Conservation (phyloP, 495 filamentous ascomycete genomes). For the Hypomontagnella monticulosa region DNA sequence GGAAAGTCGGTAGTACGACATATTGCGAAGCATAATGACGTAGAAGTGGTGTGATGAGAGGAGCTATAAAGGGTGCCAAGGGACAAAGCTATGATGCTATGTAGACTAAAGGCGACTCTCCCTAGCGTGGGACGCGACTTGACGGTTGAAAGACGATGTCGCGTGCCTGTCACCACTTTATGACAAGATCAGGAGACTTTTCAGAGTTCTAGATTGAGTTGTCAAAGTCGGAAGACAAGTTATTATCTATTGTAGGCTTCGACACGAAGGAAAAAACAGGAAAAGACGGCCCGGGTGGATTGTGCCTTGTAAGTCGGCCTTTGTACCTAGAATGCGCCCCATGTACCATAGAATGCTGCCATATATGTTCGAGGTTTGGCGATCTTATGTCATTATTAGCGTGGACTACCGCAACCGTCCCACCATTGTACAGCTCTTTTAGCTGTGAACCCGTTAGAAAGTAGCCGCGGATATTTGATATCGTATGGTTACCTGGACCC, state of each 20-base stretch:
- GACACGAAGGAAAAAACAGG: background rate
- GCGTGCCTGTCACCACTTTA: slow-evolving; percentile 23
- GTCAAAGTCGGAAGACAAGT: slow-evolving; percentile 21
- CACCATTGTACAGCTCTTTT: slow-evolving; percentile 12
- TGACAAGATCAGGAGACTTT: slow-evolving; percentile 34
- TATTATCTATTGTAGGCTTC: slow-evolving; percentile 16
- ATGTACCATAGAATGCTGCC: background rate
- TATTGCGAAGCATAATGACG: slow-evolving; percentile 36
- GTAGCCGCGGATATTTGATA: slow-evolving; percentile 20
- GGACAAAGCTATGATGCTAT: slow-evolving; percentile 23
- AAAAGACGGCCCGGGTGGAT: slow-evolving; percentile 6
- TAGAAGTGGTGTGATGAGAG: slow-evolving; percentile 41
- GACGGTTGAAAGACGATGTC: slow-evolving; percentile 20
- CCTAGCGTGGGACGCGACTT: slow-evolving; percentile 21
- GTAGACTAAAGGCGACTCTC: slow-evolving; percentile 4
- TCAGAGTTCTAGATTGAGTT: slow-evolving; percentile 1
- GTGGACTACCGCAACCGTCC: slow-evolving; percentile 23
- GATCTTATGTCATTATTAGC: slow-evolving; percentile 38
- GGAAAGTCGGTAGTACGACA: slow-evolving; percentile 28
- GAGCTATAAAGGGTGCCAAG: slow-evolving; percentile 35
- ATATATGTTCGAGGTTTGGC: slow-evolving; percentile 6
- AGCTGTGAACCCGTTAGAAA: slow-evolving; percentile 3
- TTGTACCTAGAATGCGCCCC: slow-evolving; percentile 11
- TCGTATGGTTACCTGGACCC: slow-evolving; percentile 16
- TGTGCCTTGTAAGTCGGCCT: slow-evolving; percentile 1